Base-by-base conservation (phyloP, 2,329 filamentous ascomycete species). In the Fusarium setosum region DNA sequence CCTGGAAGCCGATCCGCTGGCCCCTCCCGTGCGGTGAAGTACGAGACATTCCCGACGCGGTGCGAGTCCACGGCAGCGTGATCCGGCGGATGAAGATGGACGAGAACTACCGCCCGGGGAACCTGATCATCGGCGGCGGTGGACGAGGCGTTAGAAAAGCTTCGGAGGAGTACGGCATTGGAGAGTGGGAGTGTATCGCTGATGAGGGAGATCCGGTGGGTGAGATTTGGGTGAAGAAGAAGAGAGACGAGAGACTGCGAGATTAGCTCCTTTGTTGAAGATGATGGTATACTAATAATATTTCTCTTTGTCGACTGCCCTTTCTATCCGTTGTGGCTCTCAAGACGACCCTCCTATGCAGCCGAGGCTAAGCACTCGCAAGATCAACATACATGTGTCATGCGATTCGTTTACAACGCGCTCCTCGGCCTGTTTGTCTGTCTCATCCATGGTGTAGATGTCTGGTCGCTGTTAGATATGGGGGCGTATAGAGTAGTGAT, bases 1-100 rank as follows among this genome's bases (percentile, higher is more conserved):
- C 87, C 0, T 96, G 93, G 92, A 90, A 88, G 75, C 90, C 91
- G 0, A 95, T 96, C 67, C 83, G 88, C 9, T 95, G 92, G 91
- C 92, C 92, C 0, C 79, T 95, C 4, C 92, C 92, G 0, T 86
- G 89, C 26, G 93, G 92, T 10, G 92, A 95, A 76, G 88, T 90
- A 1, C 86, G 92, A 15, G 92, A 96, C 71, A 89, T 96, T 2
- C 92, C 92, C 0, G 77, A 86, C 9, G 82, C 90, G 53, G 92
- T 89, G 1, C 82, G 88, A 20, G 86, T 96, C 3, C 92, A 96
- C 70, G 86, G 88, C 38, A 92, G 89, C 20, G 92, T 93, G 0
- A 88, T 96, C 57, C 86, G 87, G 17, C 85, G 92, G 7, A 90
- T 96, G 88, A 76, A 87, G 44, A 76, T 80, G 8, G 85, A 94